These are phyloP conservation scores for Rhodomyrtus tomentosa DNA, from an alignment of 345 rosid genomes.

Conservation along the genomic window DNA sequence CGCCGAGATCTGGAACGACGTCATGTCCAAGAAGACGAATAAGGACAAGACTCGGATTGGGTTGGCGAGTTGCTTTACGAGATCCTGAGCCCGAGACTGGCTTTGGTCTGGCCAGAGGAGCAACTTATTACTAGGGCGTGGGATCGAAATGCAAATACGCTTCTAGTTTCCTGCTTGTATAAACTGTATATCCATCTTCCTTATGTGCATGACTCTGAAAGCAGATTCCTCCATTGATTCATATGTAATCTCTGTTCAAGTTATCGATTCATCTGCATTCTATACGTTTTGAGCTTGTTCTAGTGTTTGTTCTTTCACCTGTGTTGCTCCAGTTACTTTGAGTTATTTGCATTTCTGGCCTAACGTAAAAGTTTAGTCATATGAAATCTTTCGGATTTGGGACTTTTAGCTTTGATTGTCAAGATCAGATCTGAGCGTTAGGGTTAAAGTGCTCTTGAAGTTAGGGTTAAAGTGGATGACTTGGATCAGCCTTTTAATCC, in stretches of 20 bases:
- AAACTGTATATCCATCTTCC: background rate
- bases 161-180: background rate
- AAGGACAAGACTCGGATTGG: background rate
- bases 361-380: no score
- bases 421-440: no score
- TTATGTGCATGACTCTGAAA: background rate
- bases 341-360: no score
- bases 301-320: background rate
- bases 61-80: background rate
- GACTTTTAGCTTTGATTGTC: no score
- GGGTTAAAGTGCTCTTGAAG: no score
- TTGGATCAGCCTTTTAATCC: no score
- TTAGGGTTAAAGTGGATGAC: no score
- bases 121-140: background rate
- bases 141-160: background rate
- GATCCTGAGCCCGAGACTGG: background rate
- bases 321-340: background rate
- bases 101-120: background rate
- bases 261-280: background rate
- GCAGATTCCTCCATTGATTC: background rate
- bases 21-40: background rate
- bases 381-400: no score
- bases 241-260: background rate
- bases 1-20: constrained; percentile 28
- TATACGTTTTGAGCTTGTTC: background rate